Base-by-base conservation (phyloP, 192 early-diverging fungal species). In the Coemansia sp. region DNA sequence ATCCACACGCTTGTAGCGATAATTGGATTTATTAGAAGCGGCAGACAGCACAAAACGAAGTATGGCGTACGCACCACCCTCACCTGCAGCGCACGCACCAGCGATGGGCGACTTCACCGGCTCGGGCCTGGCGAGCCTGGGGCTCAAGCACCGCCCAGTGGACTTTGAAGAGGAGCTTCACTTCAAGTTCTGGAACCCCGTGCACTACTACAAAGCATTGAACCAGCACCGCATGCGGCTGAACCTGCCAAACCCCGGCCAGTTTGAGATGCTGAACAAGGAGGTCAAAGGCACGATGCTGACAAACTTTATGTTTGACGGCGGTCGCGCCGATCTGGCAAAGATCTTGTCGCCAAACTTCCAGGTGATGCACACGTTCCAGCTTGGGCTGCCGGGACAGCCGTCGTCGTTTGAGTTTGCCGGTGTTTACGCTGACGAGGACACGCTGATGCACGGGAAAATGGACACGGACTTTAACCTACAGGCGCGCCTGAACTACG, bases 301-400 rank as follows among this genome's bases (percentile, higher is more conserved):
- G 69, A 90, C 94, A 20, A 89, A 93, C 79, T 89, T 91, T 77
- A 77, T 93, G 67, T 93, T 98, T 73, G 95, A 99, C 62, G 97
- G 97, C 64, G 96, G 90, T 6, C 93, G 94, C 63, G 92, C 94
- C 57, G 94, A 98, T 65, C 85, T 98, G 64, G 87, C 91, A 25
- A 96, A 95, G 69, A 86, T 94, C n/a, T 79, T 97, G 72, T 94
- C 93, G 61, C 91, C 85, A 48, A 94, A 94, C 85, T 97, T 99
- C 84, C 94, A 97, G 66, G 92, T 95, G 41, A 88, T 91, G 31
- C 97, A 99, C 86, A 88, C 89, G 39, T 91, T 98, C 76, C 84
- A 89, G 36, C 90, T 96, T 82, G 97, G 93, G 6, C 85, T 91
- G 52, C 84, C 88, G 10, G 86, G 86, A 34, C 79, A 86, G 35